These are phyloP conservation scores for Debaryomycetaceae sp. DNA, from an alignment of 1,139 yeast genomes.

Conservation along the genomic window DNA sequence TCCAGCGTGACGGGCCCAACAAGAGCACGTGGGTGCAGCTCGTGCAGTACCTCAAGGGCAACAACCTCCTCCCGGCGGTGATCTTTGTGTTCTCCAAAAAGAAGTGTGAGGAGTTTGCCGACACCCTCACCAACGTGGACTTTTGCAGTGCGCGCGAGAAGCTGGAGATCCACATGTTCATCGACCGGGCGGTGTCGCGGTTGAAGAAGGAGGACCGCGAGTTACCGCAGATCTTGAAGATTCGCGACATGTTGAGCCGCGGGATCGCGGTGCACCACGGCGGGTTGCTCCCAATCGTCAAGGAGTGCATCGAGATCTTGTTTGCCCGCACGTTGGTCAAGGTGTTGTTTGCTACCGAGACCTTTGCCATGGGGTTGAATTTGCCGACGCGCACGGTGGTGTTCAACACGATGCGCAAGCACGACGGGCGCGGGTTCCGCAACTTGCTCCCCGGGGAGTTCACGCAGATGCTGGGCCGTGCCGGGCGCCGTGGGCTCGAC, in stretches of 20 bases:
- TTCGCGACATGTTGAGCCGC: slow-evolving; percentile 77
- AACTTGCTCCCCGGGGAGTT: slow-evolving; percentile 90
- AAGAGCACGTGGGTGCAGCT: slow-evolving; percentile 75
- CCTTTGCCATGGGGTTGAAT: slow-evolving; percentile 97
- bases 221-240: slow-evolving; percentile 80
- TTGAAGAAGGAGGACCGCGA: slow-evolving; percentile 89
- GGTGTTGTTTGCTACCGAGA: slow-evolving; percentile 93
- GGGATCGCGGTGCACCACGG: slow-evolving; percentile 98
- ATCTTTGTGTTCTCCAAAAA: slow-evolving; percentile 91
- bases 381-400: slow-evolving; percentile 97
- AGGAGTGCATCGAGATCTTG: slow-evolving; percentile 89
- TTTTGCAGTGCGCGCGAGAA: slow-evolving; percentile 80
- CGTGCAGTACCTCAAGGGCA: slow-evolving; percentile 65
- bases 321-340: slow-evolving; percentile 84
- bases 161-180: slow-evolving; percentile 88
- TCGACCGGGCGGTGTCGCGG: slow-evolving; percentile 83
- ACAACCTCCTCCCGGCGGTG: slow-evolving; percentile 81
- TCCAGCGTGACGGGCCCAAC: slow-evolving; percentile 63
- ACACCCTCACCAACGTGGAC: slow-evolving; percentile 66
- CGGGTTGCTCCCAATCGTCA: slow-evolving; percentile 90
- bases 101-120: slow-evolving; percentile 90
- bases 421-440: slow-evolving; percentile 83
- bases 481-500: slow-evolving; percentile 97
- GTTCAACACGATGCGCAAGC: slow-evolving; percentile 78
- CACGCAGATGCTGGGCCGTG: slow-evolving; percentile 98